These are phyloP conservation scores for Baudoinia panamericana DNA, from an alignment of 495 filamentous ascomycete genomes.

Conservation along the genomic window DNA sequence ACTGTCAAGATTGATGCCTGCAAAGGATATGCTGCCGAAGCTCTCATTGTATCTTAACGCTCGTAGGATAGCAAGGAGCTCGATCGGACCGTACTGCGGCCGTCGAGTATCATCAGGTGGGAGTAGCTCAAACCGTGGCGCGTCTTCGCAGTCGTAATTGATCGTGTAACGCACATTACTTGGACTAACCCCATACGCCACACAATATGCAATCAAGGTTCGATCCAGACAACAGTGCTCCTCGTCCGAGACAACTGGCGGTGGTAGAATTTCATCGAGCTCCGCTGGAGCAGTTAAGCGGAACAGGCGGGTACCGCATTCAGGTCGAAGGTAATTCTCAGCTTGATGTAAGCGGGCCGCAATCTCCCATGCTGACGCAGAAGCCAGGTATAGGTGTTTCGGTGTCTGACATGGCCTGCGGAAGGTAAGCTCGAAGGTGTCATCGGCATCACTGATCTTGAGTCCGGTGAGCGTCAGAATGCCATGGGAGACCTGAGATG, in stretches of 20 bases:
- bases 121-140: conserved; percentile 71
- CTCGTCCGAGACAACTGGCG: conserved; percentile 46
- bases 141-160: conserved; percentile 62
- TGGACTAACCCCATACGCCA: conserved; percentile 45
- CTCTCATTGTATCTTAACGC: conserved; percentile 85
- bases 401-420: conserved; percentile 52
- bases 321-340: conserved; percentile 67
- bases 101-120: conserved; percentile 44
- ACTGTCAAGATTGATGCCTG: conserved; percentile 54
- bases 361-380: conserved; percentile 62
- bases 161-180: conserved; percentile 50
- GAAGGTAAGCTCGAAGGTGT: conserved; percentile 77
- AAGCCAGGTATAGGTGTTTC: conserved; percentile 61
- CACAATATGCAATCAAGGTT: conserved; percentile 75
- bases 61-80: conserved; percentile 75
- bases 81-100: conserved; percentile 52
- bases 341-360: conserved; percentile 58
- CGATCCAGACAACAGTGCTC: conserved; percentile 70
- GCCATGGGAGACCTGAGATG: conserved; percentile 47
- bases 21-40: conserved; percentile 75
- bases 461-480: conserved; percentile 61
- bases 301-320: conserved; percentile 64
- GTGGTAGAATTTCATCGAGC: conserved; percentile 49
- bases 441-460: conserved; percentile 57
- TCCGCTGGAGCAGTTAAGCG: conserved; percentile 48